Percentiles rank a stretch among this genome's conserved stretches.
phyloP scores from a whole-genome alignment of 805 yeast genomes.

The Candida tammaniensis region DNA sequence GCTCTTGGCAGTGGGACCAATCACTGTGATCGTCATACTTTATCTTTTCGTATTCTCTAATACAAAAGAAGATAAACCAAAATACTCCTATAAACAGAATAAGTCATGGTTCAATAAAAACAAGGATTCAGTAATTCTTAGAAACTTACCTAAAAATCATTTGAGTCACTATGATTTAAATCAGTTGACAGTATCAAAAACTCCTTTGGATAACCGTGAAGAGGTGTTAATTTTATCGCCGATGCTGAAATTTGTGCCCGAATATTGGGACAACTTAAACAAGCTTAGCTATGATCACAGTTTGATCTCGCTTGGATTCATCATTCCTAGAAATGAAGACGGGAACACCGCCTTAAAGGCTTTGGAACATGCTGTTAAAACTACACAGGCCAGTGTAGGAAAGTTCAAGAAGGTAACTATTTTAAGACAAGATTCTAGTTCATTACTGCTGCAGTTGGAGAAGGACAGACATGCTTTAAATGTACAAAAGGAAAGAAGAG shows the following conservation, averaged over 20 bases:
- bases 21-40: conserved; percentile 39
- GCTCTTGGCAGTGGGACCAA: conserved; percentile 43
- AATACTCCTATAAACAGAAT: conserved; percentile 45
- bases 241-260: conserved; percentile 78
- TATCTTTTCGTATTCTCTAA: conserved; percentile 40
- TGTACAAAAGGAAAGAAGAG: conserved; percentile 85
- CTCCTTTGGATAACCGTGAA: conserved; percentile 74
- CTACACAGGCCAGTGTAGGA: conserved; percentile 57
- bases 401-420: conserved; percentile 84
- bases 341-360: conserved; percentile 77
- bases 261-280: conserved; percentile 84
- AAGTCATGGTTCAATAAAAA: conserved; percentile 48
- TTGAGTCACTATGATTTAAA: conserved; percentile 84
- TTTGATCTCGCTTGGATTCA: conserved; percentile 84
- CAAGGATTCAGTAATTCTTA: conserved; percentile 47
- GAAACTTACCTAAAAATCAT: conserved; percentile 66
- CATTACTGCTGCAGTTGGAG: conserved; percentile 72
- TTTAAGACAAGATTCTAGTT: conserved; percentile 84
- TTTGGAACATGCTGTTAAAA: conserved; percentile 74
- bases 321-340: conserved; percentile 75
- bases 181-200: conserved; percentile 64
- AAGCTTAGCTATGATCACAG: conserved; percentile 79
- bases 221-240: conserved; percentile 87
- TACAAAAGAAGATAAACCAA: conserved; percentile 18
- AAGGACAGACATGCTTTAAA: conserved; percentile 85